Evolutionary conservation across 768 basidiomycete species (phyloP), one percentile per base, ranked within the genome.

Genomic region (Cystobasidium ongulense): DNA sequence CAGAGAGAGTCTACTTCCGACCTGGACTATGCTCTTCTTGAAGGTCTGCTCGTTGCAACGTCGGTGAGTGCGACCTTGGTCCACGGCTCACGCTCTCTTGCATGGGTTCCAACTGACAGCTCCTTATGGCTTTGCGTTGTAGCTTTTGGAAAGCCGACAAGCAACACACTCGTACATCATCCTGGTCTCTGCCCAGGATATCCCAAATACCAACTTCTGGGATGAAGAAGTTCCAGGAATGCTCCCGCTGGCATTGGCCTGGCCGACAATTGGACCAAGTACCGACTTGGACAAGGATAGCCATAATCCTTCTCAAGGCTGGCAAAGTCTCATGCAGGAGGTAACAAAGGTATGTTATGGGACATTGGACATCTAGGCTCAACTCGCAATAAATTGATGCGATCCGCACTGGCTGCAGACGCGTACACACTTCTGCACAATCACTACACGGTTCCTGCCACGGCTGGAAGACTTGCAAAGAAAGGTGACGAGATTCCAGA

Each of bases 381-480:
- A 8, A 23, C 54, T 57, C 54, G 29, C 8, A 21, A 63, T 33
- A 11, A 21, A 33, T 27, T 63, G 13, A 63, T 31, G 10, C 31
- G 39, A 43, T 66, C 25, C 38, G 4, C n/a, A 17, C 23, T 68
- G 13, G 8, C 27, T 35, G 8, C 29, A 68, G 66, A 50, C 1
- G 1, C 33, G 35, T 59, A 13, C 38, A 5, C 68, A 71, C 25
- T 54, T 71, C 18, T 71, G 68, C 39, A 71, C 68, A 8, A 61
- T 71, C n/a, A 39, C 68, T 11, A 71, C 52, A 2, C 68, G 68
- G 8, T 71, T 57, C 29, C 35, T 71, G 11, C 53, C 68, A 27
- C 68, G 68, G 25, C 35, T 71, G 4, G 68, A 71, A 33, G 68
- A 71, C 21, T 29, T 71, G 10, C 68, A 71, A 53, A 46, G 68